Percentiles rank a stretch among this genome's conserved stretches.
These are phyloP conservation scores for Coemansia sp. DNA, from an alignment of 192 early-diverging fungal species.

Conservation along the genomic window DNA sequence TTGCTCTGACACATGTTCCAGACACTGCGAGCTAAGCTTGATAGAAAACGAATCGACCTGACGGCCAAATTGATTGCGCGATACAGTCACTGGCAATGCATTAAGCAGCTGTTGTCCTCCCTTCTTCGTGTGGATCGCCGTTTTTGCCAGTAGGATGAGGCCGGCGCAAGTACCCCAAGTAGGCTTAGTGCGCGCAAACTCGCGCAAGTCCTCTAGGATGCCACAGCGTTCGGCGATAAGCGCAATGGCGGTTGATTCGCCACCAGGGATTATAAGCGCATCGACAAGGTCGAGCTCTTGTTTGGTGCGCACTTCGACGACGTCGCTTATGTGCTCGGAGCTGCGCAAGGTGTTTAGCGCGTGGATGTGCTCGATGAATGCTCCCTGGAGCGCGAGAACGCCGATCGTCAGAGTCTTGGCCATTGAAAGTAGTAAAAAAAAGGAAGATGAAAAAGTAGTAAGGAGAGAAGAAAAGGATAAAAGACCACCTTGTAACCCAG, in stretches of 20 bases:
- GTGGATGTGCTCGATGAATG: slow-evolving; percentile 90
- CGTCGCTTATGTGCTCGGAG: slow-evolving; percentile 46
- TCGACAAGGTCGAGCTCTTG: slow-evolving; percentile 77
- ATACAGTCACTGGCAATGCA: slow-evolving; percentile 81
- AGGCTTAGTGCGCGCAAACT: slow-evolving; percentile 76
- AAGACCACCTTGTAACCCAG: neutral
- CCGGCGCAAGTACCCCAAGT: slow-evolving; percentile 98
- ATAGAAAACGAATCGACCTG: slow-evolving; percentile 92
- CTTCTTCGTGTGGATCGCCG: slow-evolving; percentile 72
- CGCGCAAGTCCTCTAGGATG: slow-evolving; percentile 74
- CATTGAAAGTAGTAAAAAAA: slow-evolving; percentile 14
- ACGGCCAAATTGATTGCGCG: slow-evolving; percentile 93
- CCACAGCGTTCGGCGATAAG: slow-evolving; percentile 88
- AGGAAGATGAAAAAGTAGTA: too few species aligned
- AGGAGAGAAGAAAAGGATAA: neutral
- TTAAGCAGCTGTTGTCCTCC: slow-evolving; percentile 88
- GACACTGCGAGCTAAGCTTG: slow-evolving; percentile 61
- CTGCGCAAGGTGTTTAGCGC: slow-evolving; percentile 73
- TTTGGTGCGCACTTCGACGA: slow-evolving; percentile 65
- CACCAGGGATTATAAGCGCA: slow-evolving; percentile 93
- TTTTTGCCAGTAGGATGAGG: slow-evolving; percentile 87
- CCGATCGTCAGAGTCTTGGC: slow-evolving; percentile 40
- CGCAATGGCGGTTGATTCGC: slow-evolving; percentile 94
- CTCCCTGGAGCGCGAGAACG: slow-evolving; percentile 91
- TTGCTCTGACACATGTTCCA: slow-evolving; percentile 23